Evolutionary conservation across 2,329 filamentous ascomycete genomes (phyloP).

Genomic region (Aspergillus piperis): DNA sequence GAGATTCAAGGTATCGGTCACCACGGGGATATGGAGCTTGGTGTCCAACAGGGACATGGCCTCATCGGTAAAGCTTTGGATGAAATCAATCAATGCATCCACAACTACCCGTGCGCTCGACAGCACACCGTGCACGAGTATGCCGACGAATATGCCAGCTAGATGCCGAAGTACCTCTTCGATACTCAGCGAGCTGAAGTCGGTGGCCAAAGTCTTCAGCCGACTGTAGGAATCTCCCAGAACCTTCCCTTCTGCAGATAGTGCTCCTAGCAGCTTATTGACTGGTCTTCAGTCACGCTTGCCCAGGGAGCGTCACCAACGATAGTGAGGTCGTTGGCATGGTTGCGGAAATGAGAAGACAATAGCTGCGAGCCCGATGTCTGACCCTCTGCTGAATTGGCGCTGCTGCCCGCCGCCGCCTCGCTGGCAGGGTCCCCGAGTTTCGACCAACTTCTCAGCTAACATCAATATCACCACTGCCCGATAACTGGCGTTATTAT

Average conservation of each 20-base stretch:
- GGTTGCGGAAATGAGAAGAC: constrained; percentile 4
- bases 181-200: neutral
- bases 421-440: neutral
- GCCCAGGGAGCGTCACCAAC: neutral
- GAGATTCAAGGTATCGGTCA: constrained; percentile 11
- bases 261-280: neutral
- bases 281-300: neutral
- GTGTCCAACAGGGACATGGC: constrained; percentile 8
- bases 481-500: neutral
- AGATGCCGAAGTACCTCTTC: neutral
- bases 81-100: constrained; percentile 7
- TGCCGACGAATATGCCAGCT: neutral
- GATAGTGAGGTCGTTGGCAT: neutral
- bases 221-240: neutral
- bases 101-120: constrained; percentile 7
- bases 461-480: neutral
- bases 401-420: neutral
- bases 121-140: neutral
- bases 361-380: constrained; percentile 8
- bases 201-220: neutral
- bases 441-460: neutral
- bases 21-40: constrained; percentile 14
- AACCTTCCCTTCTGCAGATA: constrained; percentile 2
- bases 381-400: neutral
- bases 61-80: neutral